Evolutionary conservation across 305 asterid genomes (phyloP).

Genomic region (Ilex paraguariensis): DNA sequence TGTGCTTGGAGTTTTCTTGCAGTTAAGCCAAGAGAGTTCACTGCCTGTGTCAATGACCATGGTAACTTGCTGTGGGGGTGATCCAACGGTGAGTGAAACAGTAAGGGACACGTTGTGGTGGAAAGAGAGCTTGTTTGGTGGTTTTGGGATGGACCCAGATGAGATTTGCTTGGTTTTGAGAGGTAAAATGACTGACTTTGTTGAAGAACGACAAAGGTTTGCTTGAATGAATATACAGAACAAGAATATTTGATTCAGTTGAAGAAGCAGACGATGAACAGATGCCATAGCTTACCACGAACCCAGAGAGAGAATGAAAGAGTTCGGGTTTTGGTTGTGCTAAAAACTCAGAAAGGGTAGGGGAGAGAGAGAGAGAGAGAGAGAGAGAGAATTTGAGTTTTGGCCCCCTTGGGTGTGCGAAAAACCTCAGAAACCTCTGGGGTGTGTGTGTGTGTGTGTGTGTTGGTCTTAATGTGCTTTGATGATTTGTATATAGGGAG

Average conservation of each 20-base stretch:
- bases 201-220: conserved; percentile 18
- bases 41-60: conserved; percentile 90
- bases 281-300: conserved; percentile 23
- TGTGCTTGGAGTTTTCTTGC: conserved; percentile 36
- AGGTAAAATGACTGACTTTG: conserved; percentile 27
- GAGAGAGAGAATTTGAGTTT: not conserved
- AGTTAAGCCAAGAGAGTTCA: conserved; percentile 77
- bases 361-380: not conserved
- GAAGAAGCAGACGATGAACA: not conserved
- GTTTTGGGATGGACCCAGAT: conserved; percentile 22
- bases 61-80: conserved; percentile 72
- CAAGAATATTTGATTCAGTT: not conserved
- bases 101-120: conserved; percentile 79
- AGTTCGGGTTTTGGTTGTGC: not conserved
- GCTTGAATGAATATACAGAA: conserved; percentile 20
- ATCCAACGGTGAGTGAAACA: conserved; percentile 57
- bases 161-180: conserved; percentile 39
- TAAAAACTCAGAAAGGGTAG: too few species aligned
- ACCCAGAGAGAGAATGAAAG: not conserved
- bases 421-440: too few species aligned
- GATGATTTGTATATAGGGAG: not conserved
- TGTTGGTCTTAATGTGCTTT: not conserved
- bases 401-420: not conserved
- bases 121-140: conserved; percentile 58
- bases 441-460: not conserved